Conservation (phyloP, 306 rosid species). For the Aeschynomene evenia region DNA sequence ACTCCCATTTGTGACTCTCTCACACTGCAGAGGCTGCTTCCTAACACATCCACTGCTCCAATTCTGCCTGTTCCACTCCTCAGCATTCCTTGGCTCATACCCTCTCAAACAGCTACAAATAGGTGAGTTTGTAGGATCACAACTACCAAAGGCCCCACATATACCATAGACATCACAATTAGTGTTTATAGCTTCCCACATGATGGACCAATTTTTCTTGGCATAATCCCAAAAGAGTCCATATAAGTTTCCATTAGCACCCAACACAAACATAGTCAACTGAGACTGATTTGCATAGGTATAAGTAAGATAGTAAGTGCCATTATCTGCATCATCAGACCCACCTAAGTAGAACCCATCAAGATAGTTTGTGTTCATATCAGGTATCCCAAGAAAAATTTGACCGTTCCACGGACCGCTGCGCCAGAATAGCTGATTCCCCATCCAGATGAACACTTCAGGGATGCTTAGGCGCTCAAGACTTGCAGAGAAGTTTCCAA, state of each 20-base stretch:
- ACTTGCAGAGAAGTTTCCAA: constrained; percentile 20
- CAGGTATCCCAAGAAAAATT: constrained; percentile 21
- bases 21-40: constrained; percentile 26
- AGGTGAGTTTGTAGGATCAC: constrained; percentile 33
- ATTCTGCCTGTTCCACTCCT: constrained; percentile 34
- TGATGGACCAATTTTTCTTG: background rate
- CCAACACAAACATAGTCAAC: background rate
- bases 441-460: constrained; percentile 22
- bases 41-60: constrained; percentile 49
- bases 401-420: constrained; percentile 38
- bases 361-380: constrained; percentile 7
- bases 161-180: constrained; percentile 40
- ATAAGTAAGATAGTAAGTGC: constrained; percentile 4
- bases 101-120: constrained; percentile 49
- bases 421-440: background rate
- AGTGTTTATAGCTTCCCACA: background rate
- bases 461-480: constrained; percentile 3
- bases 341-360: background rate
- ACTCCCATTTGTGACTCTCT: background rate
- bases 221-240: background rate
- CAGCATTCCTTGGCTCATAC: constrained; percentile 38
- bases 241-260: background rate
- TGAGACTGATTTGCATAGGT: background rate
- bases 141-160: constrained; percentile 32
- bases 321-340: background rate